Evolutionary conservation across 228 moss, liverwort and hornwort genomes (phyloP).

Genomic region (Sphagnum fallax): DNA sequence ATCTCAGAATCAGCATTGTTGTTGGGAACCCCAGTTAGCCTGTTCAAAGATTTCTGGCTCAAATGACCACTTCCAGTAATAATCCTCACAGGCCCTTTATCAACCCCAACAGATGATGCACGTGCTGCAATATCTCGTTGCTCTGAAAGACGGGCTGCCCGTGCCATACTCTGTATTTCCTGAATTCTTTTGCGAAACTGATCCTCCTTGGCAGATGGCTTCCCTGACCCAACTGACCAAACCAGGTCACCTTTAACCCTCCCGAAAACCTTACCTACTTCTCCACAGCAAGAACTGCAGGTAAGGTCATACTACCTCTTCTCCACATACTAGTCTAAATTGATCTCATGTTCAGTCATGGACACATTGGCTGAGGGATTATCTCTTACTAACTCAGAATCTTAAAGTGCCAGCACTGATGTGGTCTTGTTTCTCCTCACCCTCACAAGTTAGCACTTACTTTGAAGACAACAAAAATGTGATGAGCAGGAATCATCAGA

Average conservation of each 20-base stretch:
- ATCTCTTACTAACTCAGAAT: no score
- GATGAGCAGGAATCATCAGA: no score
- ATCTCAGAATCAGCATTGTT: no score
- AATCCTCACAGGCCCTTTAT: slow-evolving; percentile 30
- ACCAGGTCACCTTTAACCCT: slow-evolving; percentile 4
- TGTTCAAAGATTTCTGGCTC: slow-evolving; percentile 9
- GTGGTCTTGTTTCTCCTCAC: no score
- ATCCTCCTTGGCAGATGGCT: slow-evolving; percentile 15
- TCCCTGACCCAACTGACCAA: slow-evolving; percentile 9
- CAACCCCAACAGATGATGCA: slow-evolving; percentile 27
- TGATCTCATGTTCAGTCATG: no score
- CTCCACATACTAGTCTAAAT: no score
- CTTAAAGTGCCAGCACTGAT: no score
- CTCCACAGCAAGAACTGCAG: no score
- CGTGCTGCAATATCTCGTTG: slow-evolving; percentile 7
- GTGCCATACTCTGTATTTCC: slow-evolving; percentile 57
- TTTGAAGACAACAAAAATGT: no score
- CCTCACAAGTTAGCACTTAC: no score
- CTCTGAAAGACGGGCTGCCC: slow-evolving; percentile 49
- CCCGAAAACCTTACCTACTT: neutral
- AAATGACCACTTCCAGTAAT: slow-evolving; percentile 18
- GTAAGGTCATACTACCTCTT: no score
- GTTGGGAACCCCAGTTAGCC: neutral
- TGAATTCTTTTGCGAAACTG: slow-evolving; percentile 35
- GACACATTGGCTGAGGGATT: no score